Evolutionary conservation across 2,329 filamentous ascomycete species (phyloP).

Genomic region (Sporothrix mexicana): DNA sequence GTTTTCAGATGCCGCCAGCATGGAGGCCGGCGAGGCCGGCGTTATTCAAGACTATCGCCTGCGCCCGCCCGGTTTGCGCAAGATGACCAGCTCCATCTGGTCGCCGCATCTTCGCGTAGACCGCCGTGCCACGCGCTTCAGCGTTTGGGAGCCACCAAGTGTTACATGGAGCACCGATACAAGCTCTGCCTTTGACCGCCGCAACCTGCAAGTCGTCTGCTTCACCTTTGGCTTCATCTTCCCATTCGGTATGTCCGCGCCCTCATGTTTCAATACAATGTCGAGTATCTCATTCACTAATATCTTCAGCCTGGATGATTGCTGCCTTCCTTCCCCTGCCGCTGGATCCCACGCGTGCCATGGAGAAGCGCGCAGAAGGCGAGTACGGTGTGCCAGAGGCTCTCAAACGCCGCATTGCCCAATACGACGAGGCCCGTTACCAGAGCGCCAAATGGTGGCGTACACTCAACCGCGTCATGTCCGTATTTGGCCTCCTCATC

Average conservation of each 20-base stretch:
- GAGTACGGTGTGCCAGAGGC: constrained; percentile 48
- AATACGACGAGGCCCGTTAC: constrained; percentile 53
- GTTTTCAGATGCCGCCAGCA: constrained; percentile 47
- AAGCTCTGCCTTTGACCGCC: constrained; percentile 62
- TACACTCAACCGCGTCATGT: constrained; percentile 64
- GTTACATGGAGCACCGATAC: constrained; percentile 68
- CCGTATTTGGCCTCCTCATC: constrained; percentile 60
- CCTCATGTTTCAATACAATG: too few relatives aligned
- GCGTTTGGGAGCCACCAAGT: constrained; percentile 76
- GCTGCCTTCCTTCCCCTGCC: constrained; percentile 77
- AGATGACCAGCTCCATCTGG: constrained; percentile 68
- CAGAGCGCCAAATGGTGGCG: constrained; percentile 66
- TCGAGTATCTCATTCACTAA: too few relatives aligned
- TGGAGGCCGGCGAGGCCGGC: constrained; percentile 53
- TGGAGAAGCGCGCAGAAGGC: constrained; percentile 55
- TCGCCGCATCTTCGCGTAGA: constrained; percentile 74
- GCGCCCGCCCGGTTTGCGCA: constrained; percentile 46
- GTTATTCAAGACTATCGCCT: constrained; percentile 40
- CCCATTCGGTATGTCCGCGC: constrained; percentile 70
- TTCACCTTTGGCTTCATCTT: constrained; percentile 81
- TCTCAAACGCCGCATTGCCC: constrained; percentile 45
- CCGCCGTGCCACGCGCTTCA: constrained; percentile 62
- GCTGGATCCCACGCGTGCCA: constrained; percentile 57
- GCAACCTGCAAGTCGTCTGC: constrained; percentile 75
- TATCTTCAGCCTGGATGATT: constrained; percentile 82